Evolutionary conservation across 2,329 filamentous ascomycete genomes (phyloP).

Genomic region (Apiospora kogelbergensis): DNA sequence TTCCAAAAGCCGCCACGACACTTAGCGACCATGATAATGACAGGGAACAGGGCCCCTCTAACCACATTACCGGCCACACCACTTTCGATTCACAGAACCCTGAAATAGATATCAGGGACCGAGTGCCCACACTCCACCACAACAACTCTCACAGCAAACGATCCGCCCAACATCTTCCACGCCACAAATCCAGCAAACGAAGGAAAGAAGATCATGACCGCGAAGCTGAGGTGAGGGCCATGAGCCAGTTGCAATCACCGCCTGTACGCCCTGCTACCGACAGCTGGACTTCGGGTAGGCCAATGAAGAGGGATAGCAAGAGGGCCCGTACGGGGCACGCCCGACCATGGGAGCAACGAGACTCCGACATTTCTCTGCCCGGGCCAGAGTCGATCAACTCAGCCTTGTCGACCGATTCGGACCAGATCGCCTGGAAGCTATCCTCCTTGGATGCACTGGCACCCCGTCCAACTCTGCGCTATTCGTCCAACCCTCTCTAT

Average conservation of each 20-base stretch:
- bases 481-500: conserved; percentile 64
- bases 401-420: conserved; percentile 71
- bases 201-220: conserved; percentile 73
- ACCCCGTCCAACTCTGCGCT: conserved; percentile 80
- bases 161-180: conserved; percentile 57
- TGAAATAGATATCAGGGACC: conserved; percentile 30
- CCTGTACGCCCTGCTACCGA: conserved; percentile 64
- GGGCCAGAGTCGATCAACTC: conserved; percentile 74
- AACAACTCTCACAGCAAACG: conserved; percentile 55
- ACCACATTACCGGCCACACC: conserved; percentile 15
- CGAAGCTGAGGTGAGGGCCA: conserved; percentile 84
- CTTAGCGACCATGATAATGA: conserved; percentile 12
- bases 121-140: conserved; percentile 56
- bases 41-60: conserved; percentile 14
- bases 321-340: conserved; percentile 57
- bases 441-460: conserved; percentile 79
- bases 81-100: neutral
- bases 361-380: conserved; percentile 75
- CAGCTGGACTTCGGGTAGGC: conserved; percentile 59
- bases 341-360: conserved; percentile 54
- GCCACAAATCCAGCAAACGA: conserved; percentile 75
- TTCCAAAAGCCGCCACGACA: conserved; percentile 16
- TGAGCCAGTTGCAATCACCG: conserved; percentile 62
- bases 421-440: conserved; percentile 76
- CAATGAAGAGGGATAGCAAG: conserved; percentile 63